Evolutionary conservation across 768 basidiomycete species (phyloP).

Genomic region (Podaxis sp.): DNA sequence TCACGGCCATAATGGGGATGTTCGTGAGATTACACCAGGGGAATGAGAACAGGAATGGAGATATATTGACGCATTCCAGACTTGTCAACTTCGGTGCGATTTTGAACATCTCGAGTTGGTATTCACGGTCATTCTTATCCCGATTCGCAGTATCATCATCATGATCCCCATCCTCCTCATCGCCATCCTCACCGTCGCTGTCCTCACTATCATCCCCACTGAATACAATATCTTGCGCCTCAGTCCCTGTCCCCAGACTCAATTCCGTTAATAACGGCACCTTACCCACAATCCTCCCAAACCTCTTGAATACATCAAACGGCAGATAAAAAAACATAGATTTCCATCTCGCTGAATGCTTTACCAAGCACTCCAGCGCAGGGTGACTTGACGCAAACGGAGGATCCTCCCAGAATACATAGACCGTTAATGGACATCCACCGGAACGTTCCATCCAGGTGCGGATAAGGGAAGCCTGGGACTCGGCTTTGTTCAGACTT

Average conservation of each 20-base stretch:
- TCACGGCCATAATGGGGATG: conserved; percentile 32
- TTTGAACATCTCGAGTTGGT: conserved; percentile 29
- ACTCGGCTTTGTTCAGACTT: conserved; percentile 19
- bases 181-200: not conserved
- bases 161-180: not conserved
- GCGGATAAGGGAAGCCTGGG: conserved; percentile 26
- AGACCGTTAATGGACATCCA: conserved; percentile 31
- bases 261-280: conserved; percentile 31
- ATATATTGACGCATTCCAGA: conserved; percentile 35
- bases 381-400: conserved; percentile 27
- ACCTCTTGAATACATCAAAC: conserved; percentile 29
- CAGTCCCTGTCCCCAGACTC: conserved; percentile 34
- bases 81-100: conserved; percentile 30
- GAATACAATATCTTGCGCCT: conserved; percentile 15
- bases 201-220: conserved; percentile 1
- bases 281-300: conserved; percentile 26
- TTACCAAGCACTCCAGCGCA: conserved; percentile 31
- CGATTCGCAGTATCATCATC: not conserved
- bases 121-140: not conserved
- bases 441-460: conserved; percentile 35
- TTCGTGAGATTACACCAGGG: conserved; percentile 33
- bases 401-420: conserved; percentile 34
- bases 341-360: conserved; percentile 32
- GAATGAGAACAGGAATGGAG: conserved; percentile 31
- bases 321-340: conserved; percentile 35